Conservation (phyloP, 805 yeast genomes). For the Yamadazyma olivae region DNA sequence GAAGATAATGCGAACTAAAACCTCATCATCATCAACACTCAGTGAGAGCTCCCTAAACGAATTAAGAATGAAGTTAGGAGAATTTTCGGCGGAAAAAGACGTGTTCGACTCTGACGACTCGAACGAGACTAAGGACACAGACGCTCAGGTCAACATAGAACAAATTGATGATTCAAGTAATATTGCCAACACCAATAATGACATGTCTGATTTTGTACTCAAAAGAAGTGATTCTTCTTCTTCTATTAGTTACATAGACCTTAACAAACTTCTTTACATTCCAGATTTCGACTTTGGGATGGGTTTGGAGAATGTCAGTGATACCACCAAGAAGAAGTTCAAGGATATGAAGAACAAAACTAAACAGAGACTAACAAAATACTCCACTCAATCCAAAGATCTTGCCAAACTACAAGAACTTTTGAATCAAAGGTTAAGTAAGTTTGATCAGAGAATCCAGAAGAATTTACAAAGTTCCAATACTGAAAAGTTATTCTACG, state of each 20-base stretch:
- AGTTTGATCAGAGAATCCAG: constrained; percentile 36
- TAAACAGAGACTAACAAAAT: constrained; percentile 19
- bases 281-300: constrained; percentile 45
- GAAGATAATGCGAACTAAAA: constrained; percentile 4
- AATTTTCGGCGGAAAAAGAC: constrained; percentile 2
- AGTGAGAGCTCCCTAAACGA: constrained; percentile 12
- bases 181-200: neutral
- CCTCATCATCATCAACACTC: constrained; percentile 7
- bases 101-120: neutral
- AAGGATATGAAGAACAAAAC: constrained; percentile 33
- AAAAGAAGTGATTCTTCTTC: constrained; percentile 22
- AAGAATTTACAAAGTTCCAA: constrained; percentile 30
- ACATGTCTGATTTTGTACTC: constrained; percentile 2
- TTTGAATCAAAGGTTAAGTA: constrained; percentile 26
- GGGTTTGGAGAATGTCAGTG: constrained; percentile 33
- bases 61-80: constrained; percentile 7
- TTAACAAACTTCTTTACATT: constrained; percentile 33
- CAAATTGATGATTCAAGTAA: neutral
- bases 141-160: neutral
- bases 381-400: constrained; percentile 20
- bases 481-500: constrained; percentile 76
- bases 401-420: constrained; percentile 29
- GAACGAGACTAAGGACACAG: neutral
- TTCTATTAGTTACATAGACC: constrained; percentile 32
- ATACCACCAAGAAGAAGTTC: constrained; percentile 32